Conservation (phyloP, 192 early-diverging fungal species). For the Podila clonocystis region DNA sequence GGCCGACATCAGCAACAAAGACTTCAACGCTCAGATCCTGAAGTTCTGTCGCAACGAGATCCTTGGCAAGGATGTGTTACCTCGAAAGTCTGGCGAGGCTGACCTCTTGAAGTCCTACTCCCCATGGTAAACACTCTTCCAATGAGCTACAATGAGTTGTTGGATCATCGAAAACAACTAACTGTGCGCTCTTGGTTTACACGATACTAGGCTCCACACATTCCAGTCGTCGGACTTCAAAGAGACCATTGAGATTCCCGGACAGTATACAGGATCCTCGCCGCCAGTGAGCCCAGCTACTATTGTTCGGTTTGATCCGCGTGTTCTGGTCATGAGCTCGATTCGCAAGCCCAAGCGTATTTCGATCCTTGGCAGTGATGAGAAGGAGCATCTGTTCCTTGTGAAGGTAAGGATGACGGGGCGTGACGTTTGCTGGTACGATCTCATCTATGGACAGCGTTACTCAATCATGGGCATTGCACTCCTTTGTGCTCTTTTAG, state of each 20-base stretch:
- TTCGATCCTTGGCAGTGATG: constrained; percentile 77
- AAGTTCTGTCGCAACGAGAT: constrained; percentile 59
- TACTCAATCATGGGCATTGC: not conserved
- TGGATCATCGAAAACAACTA: not conserved
- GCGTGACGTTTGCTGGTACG: not conserved
- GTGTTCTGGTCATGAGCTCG: constrained; percentile 73
- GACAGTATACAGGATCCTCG: constrained; percentile 70
- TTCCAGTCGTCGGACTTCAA: constrained; percentile 40
- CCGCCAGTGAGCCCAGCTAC: constrained; percentile 69
- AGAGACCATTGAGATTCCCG: constrained; percentile 77
- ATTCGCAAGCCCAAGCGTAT: constrained; percentile 79
- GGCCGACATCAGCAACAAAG: constrained; percentile 46
- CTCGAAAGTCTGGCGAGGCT: constrained; percentile 42
- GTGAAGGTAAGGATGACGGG: constrained; percentile 67
- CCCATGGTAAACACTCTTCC: constrained; percentile 64
- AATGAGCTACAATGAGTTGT: constrained; percentile 30
- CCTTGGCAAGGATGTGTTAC: constrained; percentile 31
- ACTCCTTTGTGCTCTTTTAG: constrained; percentile 34
- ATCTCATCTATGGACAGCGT: not conserved
- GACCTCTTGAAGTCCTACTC: constrained; percentile 71
- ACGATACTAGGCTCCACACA: constrained; percentile 12
- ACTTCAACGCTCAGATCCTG: constrained; percentile 53
- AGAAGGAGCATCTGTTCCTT: constrained; percentile 75
- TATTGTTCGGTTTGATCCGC: constrained; percentile 70
- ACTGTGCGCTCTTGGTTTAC: not conserved